Evolutionary conservation across 371 early-diverging fungal species (phyloP).

Genomic region (Mortierella sp.): DNA sequence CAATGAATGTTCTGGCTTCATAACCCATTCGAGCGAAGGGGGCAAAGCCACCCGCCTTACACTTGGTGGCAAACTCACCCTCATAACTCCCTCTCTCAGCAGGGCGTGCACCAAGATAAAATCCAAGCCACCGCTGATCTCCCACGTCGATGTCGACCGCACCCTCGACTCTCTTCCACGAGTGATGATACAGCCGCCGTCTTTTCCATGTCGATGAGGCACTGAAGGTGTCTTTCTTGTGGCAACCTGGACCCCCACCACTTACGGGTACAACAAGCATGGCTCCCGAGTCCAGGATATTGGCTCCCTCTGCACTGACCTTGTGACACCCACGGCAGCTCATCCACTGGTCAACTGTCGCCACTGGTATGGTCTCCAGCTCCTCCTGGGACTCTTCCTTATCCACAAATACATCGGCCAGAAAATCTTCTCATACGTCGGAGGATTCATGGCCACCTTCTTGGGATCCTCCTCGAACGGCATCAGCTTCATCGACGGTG

Average conservation of each 20-base stretch:
- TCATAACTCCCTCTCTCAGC: too few relatives aligned
- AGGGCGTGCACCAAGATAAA: too few relatives aligned
- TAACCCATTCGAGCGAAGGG: too few relatives aligned
- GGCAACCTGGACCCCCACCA: slow-evolving; percentile 65
- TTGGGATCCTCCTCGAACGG: slow-evolving; percentile 76
- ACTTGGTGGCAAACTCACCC: too few relatives aligned
- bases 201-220: slow-evolving; percentile 28
- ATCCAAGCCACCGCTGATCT: too few relatives aligned
- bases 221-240: slow-evolving; percentile 56
- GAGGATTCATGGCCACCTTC: slow-evolving; percentile 71
- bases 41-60: too few relatives aligned
- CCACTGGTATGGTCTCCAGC: slow-evolving; percentile 80
- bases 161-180: too few relatives aligned
- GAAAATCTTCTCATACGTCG: slow-evolving; percentile 81
- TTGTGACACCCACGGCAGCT: slow-evolving; percentile 65
- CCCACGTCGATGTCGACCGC: too few relatives aligned
- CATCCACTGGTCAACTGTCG: slow-evolving; percentile 84
- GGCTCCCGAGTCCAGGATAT: slow-evolving; percentile 77
- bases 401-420: slow-evolving; percentile 82
- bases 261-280: slow-evolving; percentile 61
- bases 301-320: slow-evolving; percentile 82
- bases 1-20: too few relatives aligned
- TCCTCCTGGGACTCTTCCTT: slow-evolving; percentile 84
- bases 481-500: slow-evolving; percentile 75
- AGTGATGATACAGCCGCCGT: too few relatives aligned